phyloP scores from a whole-genome alignment of 108 stramenopile genomes.

The Cyclostephanos invisitatus region DNA sequence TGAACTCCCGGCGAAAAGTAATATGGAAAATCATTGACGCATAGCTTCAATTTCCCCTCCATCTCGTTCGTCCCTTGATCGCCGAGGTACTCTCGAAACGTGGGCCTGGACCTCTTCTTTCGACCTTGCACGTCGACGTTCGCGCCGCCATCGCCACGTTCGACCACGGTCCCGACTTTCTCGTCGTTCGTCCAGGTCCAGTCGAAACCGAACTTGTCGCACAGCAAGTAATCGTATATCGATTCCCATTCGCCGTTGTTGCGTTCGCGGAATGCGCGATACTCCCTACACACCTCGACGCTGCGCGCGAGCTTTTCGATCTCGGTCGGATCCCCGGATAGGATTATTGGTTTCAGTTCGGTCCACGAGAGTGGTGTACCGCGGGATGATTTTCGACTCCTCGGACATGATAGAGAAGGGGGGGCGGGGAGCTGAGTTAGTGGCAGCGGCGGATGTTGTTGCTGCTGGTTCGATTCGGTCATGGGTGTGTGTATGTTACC shows the following conservation, averaged over 20 bases:
- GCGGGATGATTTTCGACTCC: constrained; percentile 8
- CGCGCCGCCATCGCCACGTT: not conserved
- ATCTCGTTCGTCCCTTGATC: not conserved
- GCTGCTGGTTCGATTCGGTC: too few relatives aligned
- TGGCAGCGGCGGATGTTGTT: too few relatives aligned
- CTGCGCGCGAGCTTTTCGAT: constrained; percentile 62
- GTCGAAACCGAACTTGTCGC: constrained; percentile 67
- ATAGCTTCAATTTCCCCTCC: constrained; percentile 20
- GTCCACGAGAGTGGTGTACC: constrained; percentile 31
- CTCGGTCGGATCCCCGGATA: constrained; percentile 23
- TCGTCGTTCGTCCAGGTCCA: constrained; percentile 10
- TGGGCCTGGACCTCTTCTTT: constrained; percentile 34
- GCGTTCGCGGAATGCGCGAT: constrained; percentile 42
- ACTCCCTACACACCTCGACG: constrained; percentile 46
- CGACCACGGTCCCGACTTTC: not conserved
- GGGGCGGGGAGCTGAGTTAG: too few relatives aligned
- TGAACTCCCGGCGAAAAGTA: constrained; percentile 42
- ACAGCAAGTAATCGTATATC: constrained; percentile 66
- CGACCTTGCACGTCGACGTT: not conserved
- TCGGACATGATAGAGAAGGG: not conserved
- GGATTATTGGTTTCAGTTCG: constrained; percentile 30
- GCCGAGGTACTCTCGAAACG: constrained; percentile 19
- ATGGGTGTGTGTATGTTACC: too few relatives aligned
- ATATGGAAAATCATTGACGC: constrained; percentile 49
- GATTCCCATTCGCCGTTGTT: constrained; percentile 61